phyloP scores from a whole-genome alignment of 1,139 yeast genomes.

The Yamadazyma oceani region DNA sequence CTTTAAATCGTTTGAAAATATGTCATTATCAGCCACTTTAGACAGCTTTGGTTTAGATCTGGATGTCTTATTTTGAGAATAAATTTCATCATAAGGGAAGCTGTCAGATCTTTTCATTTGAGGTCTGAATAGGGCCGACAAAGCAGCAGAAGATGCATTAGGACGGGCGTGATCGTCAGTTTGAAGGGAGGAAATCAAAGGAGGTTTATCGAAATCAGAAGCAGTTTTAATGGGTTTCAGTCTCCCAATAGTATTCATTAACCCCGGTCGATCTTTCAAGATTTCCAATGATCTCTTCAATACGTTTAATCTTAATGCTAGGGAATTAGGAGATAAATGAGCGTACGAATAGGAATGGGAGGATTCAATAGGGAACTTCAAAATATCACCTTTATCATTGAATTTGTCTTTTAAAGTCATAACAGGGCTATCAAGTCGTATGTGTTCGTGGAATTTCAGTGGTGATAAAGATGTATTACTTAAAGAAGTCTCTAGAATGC shows the following conservation, averaged over 20 bases:
- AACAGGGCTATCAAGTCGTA: constrained; percentile 14
- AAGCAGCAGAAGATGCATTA: constrained; percentile 65
- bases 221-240: not conserved
- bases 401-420: constrained; percentile 17
- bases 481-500: not conserved
- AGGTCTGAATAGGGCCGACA: constrained; percentile 56
- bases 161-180: constrained; percentile 28
- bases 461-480: not conserved
- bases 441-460: constrained; percentile 1
- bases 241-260: constrained; percentile 28
- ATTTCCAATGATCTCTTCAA: constrained; percentile 75
- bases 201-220: not conserved
- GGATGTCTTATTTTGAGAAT: constrained; percentile 11
- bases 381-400: constrained; percentile 20
- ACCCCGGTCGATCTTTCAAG: constrained; percentile 59
- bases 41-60: not conserved
- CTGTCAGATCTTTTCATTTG: constrained; percentile 37
- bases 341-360: constrained; percentile 86
- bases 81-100: constrained; percentile 31
- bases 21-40: constrained; percentile 5
- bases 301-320: constrained; percentile 73
- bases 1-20: constrained; percentile 34
- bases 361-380: constrained; percentile 71
- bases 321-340: constrained; percentile 74
- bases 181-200: not conserved